Conservation (phyloP, 345 rosid genomes). For the Carallia brachiata region DNA sequence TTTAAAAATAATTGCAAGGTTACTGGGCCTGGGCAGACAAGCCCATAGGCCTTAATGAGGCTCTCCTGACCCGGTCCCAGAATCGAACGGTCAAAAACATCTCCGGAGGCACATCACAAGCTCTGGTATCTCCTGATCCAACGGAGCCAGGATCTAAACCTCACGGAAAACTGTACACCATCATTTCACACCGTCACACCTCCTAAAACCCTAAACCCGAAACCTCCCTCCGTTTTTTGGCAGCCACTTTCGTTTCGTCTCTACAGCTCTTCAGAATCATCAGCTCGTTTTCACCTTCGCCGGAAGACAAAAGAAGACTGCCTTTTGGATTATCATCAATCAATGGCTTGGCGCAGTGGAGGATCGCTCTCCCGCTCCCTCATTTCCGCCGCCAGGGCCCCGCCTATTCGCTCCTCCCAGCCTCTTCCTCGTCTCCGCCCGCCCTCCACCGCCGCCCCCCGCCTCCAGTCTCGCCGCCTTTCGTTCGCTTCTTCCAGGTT, state of each 20-base stretch:
- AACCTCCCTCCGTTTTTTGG: background rate
- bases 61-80: no score
- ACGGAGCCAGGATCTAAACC: background rate
- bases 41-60: no score
- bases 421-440: constrained; percentile 70
- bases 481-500: constrained; percentile 68
- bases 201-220: constrained; percentile 16
- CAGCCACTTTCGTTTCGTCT: no score
- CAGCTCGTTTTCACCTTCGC: background rate
- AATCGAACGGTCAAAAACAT: background rate
- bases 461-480: constrained; percentile 56
- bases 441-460: constrained; percentile 47
- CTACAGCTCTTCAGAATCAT: background rate
- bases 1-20: no score
- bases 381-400: constrained; percentile 50
- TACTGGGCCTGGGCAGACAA: no score
- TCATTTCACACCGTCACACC: background rate
- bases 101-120: constrained; percentile 32
- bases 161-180: background rate
- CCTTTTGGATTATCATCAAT: background rate
- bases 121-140: constrained; percentile 16
- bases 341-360: constrained; percentile 51
- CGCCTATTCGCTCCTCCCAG: constrained; percentile 55
- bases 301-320: background rate
- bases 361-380: constrained; percentile 51